These are phyloP conservation scores for Lichtheimia ramosa DNA, from an alignment of 371 early-diverging fungal species.

Conservation along the genomic window DNA sequence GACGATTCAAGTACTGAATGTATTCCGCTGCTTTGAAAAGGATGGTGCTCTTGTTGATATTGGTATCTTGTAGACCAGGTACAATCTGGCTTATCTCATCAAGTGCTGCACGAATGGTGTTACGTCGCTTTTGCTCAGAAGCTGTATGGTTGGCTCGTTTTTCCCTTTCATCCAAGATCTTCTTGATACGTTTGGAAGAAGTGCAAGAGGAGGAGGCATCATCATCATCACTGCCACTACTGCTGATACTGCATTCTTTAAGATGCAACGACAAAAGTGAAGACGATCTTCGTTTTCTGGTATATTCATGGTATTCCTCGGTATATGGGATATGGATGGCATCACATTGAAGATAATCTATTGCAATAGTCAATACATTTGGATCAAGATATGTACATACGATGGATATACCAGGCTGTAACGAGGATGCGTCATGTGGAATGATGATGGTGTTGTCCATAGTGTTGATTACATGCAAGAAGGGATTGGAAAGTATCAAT, in stretches of 20 bases:
- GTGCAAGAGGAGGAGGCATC: too few relatives aligned
- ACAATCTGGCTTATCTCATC: not conserved
- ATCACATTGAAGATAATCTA: not conserved
- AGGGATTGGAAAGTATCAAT: too few relatives aligned
- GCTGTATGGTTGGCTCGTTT: not conserved
- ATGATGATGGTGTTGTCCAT: not conserved
- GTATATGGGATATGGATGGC: slow-evolving; percentile 1
- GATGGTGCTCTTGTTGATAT: not conserved
- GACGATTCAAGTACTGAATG: not conserved
- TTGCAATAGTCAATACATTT: not conserved
- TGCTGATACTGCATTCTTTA: too few relatives aligned
- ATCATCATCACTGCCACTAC: not conserved
- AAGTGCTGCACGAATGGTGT: not conserved
- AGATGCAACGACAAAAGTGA: not conserved
- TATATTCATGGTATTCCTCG: not conserved
- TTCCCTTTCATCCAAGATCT: not conserved
- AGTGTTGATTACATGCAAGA: not conserved
- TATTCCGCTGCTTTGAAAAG: not conserved
- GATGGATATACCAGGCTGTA: not conserved
- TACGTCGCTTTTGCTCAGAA: slow-evolving; percentile 1
- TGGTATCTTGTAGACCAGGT: not conserved
- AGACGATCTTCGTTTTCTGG: not conserved
- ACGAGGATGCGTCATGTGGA: not conserved
- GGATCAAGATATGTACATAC: not conserved
- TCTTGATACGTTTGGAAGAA: not conserved